Conservation (phyloP, 2,329 filamentous ascomycete species). For the Annulohypoxylon truncatum region DNA sequence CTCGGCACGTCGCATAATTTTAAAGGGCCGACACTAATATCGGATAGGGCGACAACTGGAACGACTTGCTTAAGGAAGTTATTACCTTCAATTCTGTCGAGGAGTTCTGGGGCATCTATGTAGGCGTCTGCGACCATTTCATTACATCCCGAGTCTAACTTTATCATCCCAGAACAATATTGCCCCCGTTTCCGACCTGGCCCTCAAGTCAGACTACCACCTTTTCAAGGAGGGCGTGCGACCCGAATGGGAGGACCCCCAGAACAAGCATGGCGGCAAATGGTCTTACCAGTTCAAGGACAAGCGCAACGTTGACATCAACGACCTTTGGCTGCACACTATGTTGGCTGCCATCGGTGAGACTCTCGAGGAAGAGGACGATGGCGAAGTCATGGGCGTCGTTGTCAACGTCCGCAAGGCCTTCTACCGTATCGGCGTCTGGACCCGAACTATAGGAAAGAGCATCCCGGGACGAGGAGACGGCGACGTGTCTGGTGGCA, state of each 20-base stretch:
- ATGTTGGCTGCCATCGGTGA: constrained; percentile 98
- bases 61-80: constrained; percentile 96
- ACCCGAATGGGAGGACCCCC: constrained; percentile 97
- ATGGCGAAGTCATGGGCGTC: constrained; percentile 98
- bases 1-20: background rate
- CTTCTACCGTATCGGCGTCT: constrained; percentile 97
- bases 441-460: constrained; percentile 95
- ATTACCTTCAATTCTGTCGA: constrained; percentile 99
- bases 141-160: constrained; percentile 17
- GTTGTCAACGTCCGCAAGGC: constrained; percentile 99
- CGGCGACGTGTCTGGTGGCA: constrained; percentile 77
- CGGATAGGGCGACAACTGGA: constrained; percentile 93
- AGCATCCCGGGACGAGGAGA: constrained; percentile 80
- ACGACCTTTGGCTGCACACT: constrained; percentile 95
- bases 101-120: constrained; percentile 99
- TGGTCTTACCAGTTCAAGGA: constrained; percentile 99
- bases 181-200: constrained; percentile 92
- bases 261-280: constrained; percentile 99
- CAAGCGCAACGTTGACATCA: constrained; percentile 90
- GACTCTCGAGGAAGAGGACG: constrained; percentile 92
- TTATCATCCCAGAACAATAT: constrained; percentile 87
- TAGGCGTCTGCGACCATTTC: constrained; percentile 62
- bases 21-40: constrained; percentile 32
- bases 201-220: constrained; percentile 98
- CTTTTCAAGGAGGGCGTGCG: constrained; percentile 98